Evolutionary conservation across 2,329 filamentous ascomycete genomes (phyloP).

Genomic region (Botrytis medusae): DNA sequence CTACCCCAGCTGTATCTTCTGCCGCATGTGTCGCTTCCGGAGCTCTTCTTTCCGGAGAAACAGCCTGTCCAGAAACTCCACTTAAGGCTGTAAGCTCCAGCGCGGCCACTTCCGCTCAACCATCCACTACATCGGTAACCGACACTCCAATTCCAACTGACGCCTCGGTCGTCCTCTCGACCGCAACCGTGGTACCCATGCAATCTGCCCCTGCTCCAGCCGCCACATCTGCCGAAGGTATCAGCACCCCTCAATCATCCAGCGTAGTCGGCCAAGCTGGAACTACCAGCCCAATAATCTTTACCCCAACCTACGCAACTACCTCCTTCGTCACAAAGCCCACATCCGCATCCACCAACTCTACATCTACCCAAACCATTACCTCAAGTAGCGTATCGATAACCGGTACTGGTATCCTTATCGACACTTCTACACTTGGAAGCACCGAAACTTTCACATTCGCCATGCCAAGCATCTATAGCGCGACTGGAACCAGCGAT

Average conservation of each 20-base stretch:
- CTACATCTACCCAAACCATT: neutral
- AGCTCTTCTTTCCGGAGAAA: neutral
- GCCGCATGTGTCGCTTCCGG: neutral
- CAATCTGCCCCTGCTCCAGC: neutral
- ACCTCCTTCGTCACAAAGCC: slow-evolving; percentile 14
- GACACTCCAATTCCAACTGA: neutral
- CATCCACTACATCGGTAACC: neutral
- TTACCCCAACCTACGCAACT: neutral
- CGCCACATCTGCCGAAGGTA: neutral
- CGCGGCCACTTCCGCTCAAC: neutral
- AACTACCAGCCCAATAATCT: neutral
- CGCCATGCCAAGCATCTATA: slow-evolving; percentile 13
- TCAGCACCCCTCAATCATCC: neutral
- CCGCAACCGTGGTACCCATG: neutral
- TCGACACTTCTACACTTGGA: slow-evolving; percentile 1
- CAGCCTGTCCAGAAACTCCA: neutral
- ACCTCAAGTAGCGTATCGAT: neutral
- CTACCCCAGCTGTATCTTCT: neutral
- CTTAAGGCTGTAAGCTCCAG: neutral
- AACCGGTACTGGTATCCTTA: slow-evolving; percentile 7
- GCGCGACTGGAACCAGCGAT: slow-evolving; percentile 4
- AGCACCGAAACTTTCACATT: slow-evolving; percentile 13
- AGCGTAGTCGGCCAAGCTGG: neutral
- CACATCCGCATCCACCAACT: neutral
- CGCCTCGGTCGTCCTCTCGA: neutral